phyloP scores from a whole-genome alignment of 2,329 filamentous ascomycete species.

The Talaromyces sp. region DNA sequence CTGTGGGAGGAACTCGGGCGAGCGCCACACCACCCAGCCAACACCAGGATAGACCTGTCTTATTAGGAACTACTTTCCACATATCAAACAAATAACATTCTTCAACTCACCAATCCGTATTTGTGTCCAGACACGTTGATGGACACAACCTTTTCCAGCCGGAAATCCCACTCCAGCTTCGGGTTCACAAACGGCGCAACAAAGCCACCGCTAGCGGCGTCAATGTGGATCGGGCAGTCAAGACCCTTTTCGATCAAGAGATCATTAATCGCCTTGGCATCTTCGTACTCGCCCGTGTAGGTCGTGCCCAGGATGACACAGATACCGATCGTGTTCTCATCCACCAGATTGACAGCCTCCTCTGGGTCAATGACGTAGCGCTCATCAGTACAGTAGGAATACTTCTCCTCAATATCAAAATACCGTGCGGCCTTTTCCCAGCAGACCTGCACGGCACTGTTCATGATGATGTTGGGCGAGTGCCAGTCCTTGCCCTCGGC shows the following conservation, averaged over 20 bases:
- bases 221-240: constrained; percentile 85
- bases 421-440: constrained; percentile 91
- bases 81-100: too few species aligned
- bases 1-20: constrained; percentile 73
- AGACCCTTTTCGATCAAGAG: constrained; percentile 68
- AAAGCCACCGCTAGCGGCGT: constrained; percentile 87
- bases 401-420: constrained; percentile 90
- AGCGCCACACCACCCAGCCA: constrained; percentile 88
- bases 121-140: constrained; percentile 97
- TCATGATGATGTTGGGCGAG: constrained; percentile 90
- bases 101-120: constrained; percentile 51
- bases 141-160: constrained; percentile 77
- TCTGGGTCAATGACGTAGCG: constrained; percentile 61
- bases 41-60: constrained; percentile 76
- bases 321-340: constrained; percentile 80
- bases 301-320: constrained; percentile 87
- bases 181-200: constrained; percentile 88
- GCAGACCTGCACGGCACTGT: constrained; percentile 90
- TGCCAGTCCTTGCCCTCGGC: constrained; percentile 76
- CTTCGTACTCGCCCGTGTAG: constrained; percentile 94
- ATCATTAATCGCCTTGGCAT: constrained; percentile 87
- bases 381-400: constrained; percentile 56
- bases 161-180: constrained; percentile 84
- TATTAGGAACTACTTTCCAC: not conserved
- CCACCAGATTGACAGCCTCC: constrained; percentile 55